Evolutionary conservation across 2,329 filamentous ascomycete species (phyloP), one percentile per base, ranked within the genome.

Genomic region (Biscogniauxia mediterranea): DNA sequence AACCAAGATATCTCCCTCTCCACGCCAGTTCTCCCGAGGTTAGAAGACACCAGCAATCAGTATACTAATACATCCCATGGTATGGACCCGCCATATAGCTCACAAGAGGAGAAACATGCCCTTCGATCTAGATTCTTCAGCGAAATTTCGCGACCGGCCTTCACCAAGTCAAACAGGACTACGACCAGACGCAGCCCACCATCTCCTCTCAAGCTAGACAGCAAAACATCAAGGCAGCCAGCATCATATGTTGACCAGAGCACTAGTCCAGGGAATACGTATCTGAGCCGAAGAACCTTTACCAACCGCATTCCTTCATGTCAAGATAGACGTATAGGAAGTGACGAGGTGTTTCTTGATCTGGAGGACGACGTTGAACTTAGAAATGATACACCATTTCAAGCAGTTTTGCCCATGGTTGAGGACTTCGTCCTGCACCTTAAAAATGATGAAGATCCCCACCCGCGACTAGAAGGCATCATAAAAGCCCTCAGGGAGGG

Each of bases 351-450:
- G 21, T 67, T 55, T 32, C 58, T 64, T 19, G 25, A 62, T 38
- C 42, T 66, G 1, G 65, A 60, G 8, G 62, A 65, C 3, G 50
- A 59, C 26, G 56, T 62, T 7, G 58, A 70, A 15, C 25, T 63
- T 1, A 64, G 66, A 15, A 50, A 61, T 7, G 58, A 71, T 8
- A 61, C 68, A 17, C 58, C 69, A 0, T 78, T 79, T 49, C 74
- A 78, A 38, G 75, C 81, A 0, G 77, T 85, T 0, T 75, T 89
- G 21, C 80, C 82, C 0, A 72, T 85, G 51, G 67, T 77, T 0
- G 86, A 89, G 67, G 83, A 89, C 62, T 69, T 87, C 1, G 77
- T 87, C 2, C 76, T 89, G 23, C 77, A 83, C 53, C 80, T 88
- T 59, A 81, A 79, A 15, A 77, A 80, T 8, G 78, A 79, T 8